Conservation (phyloP, 2,329 filamentous ascomycete genomes). For the Aspergillus transmontanensis region DNA sequence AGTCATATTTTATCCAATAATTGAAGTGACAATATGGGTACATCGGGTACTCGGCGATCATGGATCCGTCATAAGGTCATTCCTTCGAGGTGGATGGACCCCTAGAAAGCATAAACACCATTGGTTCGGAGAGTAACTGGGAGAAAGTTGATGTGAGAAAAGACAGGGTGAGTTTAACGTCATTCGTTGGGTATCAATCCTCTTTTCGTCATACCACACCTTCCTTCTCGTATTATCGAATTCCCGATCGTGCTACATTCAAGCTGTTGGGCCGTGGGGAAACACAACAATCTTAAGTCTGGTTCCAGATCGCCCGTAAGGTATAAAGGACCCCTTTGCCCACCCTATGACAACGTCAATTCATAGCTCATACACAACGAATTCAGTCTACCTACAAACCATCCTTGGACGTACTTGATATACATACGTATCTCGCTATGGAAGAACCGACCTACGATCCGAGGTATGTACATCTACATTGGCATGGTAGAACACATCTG, state of each 20-base stretch:
- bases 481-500: background rate
- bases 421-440: background rate
- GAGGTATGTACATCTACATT: background rate
- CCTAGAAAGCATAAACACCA: too few species aligned
- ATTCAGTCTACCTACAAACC: background rate
- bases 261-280: background rate
- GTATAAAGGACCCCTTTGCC: background rate
- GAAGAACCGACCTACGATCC: background rate
- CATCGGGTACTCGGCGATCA: background rate
- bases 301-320: background rate
- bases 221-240: background rate
- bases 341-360: background rate
- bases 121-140: too few species aligned
- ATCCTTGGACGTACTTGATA: background rate
- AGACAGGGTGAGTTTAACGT: too few species aligned
- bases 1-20: background rate
- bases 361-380: background rate
- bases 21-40: background rate
- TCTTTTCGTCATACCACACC: too few species aligned
- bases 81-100: too few species aligned
- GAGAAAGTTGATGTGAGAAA: too few species aligned
- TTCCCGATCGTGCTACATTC: background rate
- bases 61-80: too few species aligned
- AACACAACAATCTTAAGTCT: background rate
- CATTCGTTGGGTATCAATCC: too few species aligned